Evolutionary conservation across 345 rosid species (phyloP).

Genomic region (Populus simonii): DNA sequence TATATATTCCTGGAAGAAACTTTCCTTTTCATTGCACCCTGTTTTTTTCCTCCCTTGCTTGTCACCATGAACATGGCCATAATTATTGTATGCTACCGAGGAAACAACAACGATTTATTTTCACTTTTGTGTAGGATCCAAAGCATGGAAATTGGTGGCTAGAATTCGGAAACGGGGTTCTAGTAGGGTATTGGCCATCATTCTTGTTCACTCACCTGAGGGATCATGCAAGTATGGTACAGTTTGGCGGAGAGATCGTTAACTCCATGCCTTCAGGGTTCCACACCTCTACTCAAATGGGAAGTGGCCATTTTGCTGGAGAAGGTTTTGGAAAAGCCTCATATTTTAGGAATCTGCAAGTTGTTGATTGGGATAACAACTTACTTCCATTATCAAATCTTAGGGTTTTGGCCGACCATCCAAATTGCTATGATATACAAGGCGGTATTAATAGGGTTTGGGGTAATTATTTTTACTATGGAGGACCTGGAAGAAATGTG

Average conservation of each 20-base stretch:
- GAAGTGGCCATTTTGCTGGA: slow-evolving; percentile 92
- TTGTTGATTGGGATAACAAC: slow-evolving; percentile 93
- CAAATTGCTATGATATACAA: slow-evolving; percentile 84
- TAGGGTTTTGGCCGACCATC: slow-evolving; percentile 74
- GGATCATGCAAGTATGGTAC: slow-evolving; percentile 89
- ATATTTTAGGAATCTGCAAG: slow-evolving; percentile 80
- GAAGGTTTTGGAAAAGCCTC: slow-evolving; percentile 93
- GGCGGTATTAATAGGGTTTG: slow-evolving; percentile 78
- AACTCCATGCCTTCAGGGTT: slow-evolving; percentile 64
- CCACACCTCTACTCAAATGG: slow-evolving; percentile 93
- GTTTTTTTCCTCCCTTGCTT: background rate
- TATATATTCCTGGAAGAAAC: background rate
- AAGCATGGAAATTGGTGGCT: slow-evolving; percentile 99
- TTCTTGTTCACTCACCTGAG: slow-evolving; percentile 71
- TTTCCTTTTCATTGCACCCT: background rate
- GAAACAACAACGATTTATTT: too few species aligned
- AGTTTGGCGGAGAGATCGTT: slow-evolving; percentile 92
- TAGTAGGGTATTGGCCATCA: slow-evolving; percentile 96
- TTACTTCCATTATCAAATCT: slow-evolving; percentile 66
- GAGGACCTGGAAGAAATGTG: slow-evolving; percentile 91
- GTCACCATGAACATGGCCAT: background rate
- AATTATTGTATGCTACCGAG: background rate
- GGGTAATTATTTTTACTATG: slow-evolving; percentile 93
- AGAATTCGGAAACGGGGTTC: slow-evolving; percentile 82
- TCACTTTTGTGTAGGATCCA: slow-evolving; percentile 59